Percentiles rank a stretch among this genome's conserved stretches.
Evolutionary conservation across 495 filamentous ascomycete genomes (phyloP).

Genomic region (Aspergillus taichungensis): DNA sequence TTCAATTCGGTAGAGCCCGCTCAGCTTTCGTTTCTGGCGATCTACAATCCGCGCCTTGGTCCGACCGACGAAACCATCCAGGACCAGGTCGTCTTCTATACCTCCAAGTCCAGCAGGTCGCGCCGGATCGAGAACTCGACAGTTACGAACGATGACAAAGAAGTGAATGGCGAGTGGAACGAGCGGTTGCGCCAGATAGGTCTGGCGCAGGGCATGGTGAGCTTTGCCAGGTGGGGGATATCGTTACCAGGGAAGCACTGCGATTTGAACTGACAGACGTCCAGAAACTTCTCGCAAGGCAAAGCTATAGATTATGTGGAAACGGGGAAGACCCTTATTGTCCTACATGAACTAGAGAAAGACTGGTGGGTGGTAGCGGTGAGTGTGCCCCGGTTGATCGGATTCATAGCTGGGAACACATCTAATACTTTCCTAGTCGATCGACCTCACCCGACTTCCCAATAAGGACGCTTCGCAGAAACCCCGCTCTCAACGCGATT

Average conservation of each 20-base stretch:
- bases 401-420: not conserved
- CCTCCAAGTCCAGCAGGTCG: slow-evolving; percentile 35
- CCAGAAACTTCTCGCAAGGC: slow-evolving; percentile 68
- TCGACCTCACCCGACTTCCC: slow-evolving; percentile 59
- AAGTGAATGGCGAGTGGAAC: slow-evolving; percentile 58
- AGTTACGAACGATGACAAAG: slow-evolving; percentile 45
- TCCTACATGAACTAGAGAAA: slow-evolving; percentile 74
- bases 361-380: slow-evolving; percentile 96
- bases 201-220: slow-evolving; percentile 95
- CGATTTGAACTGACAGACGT: slow-evolving; percentile 1
- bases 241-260: slow-evolving; percentile 5
- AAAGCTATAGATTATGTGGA: slow-evolving; percentile 75
- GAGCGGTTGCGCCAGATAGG: slow-evolving; percentile 85
- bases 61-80: slow-evolving; percentile 76
- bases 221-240: slow-evolving; percentile 62
- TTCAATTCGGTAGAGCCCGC: slow-evolving; percentile 55
- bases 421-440: slow-evolving; percentile 43
- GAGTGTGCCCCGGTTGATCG: slow-evolving; percentile 10
- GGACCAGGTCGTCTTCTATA: slow-evolving; percentile 90
- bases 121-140: slow-evolving; percentile 28
- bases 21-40: slow-evolving; percentile 76
- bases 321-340: slow-evolving; percentile 76
- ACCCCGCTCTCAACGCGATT: slow-evolving; percentile 11
- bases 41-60: slow-evolving; percentile 91
- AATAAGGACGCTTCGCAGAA: slow-evolving; percentile 14